Base-by-base conservation (phyloP, 495 filamentous ascomycete genomes). In the Penicillium antarcticum region DNA sequence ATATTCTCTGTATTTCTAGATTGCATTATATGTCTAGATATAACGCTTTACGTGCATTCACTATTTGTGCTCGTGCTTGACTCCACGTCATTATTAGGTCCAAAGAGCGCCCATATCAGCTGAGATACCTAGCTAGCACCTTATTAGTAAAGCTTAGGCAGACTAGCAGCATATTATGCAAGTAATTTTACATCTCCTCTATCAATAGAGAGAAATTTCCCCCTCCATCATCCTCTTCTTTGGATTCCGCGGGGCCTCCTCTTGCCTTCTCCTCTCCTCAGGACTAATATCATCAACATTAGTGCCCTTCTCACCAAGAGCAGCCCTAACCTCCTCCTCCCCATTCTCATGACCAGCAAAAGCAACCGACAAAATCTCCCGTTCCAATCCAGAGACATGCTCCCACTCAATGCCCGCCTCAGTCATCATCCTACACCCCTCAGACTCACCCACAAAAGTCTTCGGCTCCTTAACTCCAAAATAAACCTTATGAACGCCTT, bases 391-490 rank as follows among this genome's bases (percentile, higher is more conserved):
- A 18, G 70, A 46, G 13, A 97, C 79, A 60, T 85, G 77, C 18
- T 87, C 69, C 55, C 88, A 87, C 32, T 80, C 66, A 35, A 98
- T 81, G n/a, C 90, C 89, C 5, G 81, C 84, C n/a, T 79, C 78
- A 50, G 82, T 78, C 48, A 98, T 72, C 62, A 78, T 84, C 60
- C 61, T 67, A 67, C 83, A 84, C 32, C 91, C 90, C 57, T 83
- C 80, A 51, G 95, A 96, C 43, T 80, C 79, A 19, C 81, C 83
- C 21, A 97, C 88, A 69, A 98, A 98, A 23, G 79, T 95, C 50
- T 84, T 84, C 0, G 94, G 94, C 74, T 98, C 94, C 63, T 85
- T 78, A 0, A 95, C 87, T 0, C 94, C 94, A 44, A 95, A 83
- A 60, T 89, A 95, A 7, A 98, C 90, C 33, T 82, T 89, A 52